Base-by-base conservation (phyloP, 73 alveolate species). In the Paramecium sexaurelia region DNA sequence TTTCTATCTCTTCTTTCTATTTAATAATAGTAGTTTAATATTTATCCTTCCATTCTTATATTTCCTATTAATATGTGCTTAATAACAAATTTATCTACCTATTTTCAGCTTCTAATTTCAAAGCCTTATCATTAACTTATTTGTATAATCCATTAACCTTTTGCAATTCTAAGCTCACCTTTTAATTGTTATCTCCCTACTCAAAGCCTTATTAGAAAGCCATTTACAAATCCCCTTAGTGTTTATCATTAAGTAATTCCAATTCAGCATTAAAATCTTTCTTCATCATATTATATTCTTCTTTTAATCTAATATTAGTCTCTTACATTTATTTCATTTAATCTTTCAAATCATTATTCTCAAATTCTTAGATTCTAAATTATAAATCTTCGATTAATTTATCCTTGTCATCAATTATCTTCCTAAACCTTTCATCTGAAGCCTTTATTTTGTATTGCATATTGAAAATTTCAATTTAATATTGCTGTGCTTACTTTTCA, bases 1-100 rank as follows among this genome's bases (percentile, higher is more conserved):
- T 71, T 37, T 71, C 86, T 4, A 71, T 71, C 17, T 71, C 86
- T 17, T 71, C 55, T 71, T 71, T 71, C 15, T 32, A 19, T 36
- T 71, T 35, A 36, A 71, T 36, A 1, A 71, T 71, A 1, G 56
- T 71, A 36, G 55, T 35, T 36, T 71, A 9, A n/a, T 71, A 71
- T 71, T 71, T 71, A 3, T 71, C 86, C 17, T 71, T 71, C 86
- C 86, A 71, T 71, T 71, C 55, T n/a, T 71, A 9, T 10, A 71
- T 71, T 33, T 71, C 86, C 15, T 32, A 71, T 35, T 71, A 19
- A 36, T 71, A 71, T 1, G 55, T 71, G 0, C 29, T 8, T 71
- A 71, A 36, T 13, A 71, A 9, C 8, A 71, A 22, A 36, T 71
- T 71, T 11, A 71, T 10, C 24, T 71, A 71, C 15, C 55, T 71